Evolutionary conservation across 768 basidiomycete genomes (phyloP).

Genomic region (Lepiota brunneoincarnata): DNA sequence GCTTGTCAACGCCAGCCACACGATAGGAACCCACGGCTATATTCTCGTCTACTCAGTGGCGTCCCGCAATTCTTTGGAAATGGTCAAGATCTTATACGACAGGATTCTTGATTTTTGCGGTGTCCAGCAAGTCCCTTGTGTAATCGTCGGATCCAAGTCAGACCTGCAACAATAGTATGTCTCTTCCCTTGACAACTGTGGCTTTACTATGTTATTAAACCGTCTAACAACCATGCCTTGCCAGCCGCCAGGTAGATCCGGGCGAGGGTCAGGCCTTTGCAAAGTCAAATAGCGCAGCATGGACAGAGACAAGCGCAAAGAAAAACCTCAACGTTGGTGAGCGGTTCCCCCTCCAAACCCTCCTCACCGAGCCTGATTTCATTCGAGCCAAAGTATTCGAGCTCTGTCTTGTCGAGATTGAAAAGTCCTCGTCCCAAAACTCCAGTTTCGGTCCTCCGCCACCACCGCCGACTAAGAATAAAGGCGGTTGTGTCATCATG

Average conservation of each 20-base stretch:
- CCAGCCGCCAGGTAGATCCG: conserved; percentile 62
- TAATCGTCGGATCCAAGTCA: conserved; percentile 87
- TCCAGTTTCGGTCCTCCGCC: conserved; percentile 31
- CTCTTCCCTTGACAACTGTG: conserved; percentile 8
- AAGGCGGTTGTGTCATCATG: conserved; percentile 51
- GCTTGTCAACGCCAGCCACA: conserved; percentile 84
- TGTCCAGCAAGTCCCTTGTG: conserved; percentile 78
- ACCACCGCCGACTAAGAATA: conserved; percentile 25
- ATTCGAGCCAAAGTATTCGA: conserved; percentile 72
- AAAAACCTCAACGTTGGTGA: conserved; percentile 78
- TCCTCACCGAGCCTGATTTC: background rate
- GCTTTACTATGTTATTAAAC: conserved; percentile 17
- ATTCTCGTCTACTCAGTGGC: conserved; percentile 91
- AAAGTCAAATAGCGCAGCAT: conserved; percentile 64
- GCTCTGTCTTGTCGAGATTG: conserved; percentile 75
- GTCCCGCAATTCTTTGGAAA: conserved; percentile 83
- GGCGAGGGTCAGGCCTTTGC: conserved; percentile 73
- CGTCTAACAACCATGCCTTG: conserved; percentile 2
- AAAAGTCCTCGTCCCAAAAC: conserved; percentile 48
- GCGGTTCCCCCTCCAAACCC: conserved; percentile 22
- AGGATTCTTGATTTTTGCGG: conserved; percentile 90
- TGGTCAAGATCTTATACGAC: conserved; percentile 88
- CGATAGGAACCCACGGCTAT: conserved; percentile 92
- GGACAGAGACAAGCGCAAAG: conserved; percentile 86
- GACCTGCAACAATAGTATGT: conserved; percentile 76